Percentiles rank a stretch among this genome's conserved stretches.
Conservation (phyloP, 1,284 basidiomycete genomes). For the Rhodotorula mucilaginosa region DNA sequence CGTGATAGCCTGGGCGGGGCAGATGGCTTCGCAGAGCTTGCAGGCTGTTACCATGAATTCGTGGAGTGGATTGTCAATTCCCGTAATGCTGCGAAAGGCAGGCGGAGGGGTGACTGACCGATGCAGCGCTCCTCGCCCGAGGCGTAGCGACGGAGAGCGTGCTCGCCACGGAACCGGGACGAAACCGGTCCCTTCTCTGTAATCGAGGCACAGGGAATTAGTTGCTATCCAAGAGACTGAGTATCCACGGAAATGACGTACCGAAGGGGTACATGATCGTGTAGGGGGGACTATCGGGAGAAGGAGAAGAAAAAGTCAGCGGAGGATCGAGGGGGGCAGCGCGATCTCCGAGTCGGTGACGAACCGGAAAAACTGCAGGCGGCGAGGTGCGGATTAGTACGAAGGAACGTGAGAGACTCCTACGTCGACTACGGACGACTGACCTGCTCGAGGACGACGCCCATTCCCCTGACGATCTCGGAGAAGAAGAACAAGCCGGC, state of each 20-base stretch:
- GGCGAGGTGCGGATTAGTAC: neutral
- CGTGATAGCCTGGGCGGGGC: slow-evolving; percentile 98
- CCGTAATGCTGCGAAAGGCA: too few species aligned
- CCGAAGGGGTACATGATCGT: slow-evolving; percentile 93
- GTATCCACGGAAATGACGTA: neutral
- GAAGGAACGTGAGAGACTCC: too few species aligned
- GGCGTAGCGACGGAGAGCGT: slow-evolving; percentile 95
- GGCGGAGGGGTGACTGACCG: slow-evolving; percentile 56
- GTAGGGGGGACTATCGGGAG: slow-evolving; percentile 66
- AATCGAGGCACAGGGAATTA: slow-evolving; percentile 18
- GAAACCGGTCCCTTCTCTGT: slow-evolving; percentile 93
- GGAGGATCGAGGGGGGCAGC: neutral
- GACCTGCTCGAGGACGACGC: slow-evolving; percentile 98
- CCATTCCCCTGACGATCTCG: slow-evolving; percentile 96
- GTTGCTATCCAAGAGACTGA: rapidly evolving
- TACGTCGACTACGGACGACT: slow-evolving; percentile 46
- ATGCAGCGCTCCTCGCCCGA: slow-evolving; percentile 99
- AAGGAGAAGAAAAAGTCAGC: neutral
- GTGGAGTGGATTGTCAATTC: neutral
- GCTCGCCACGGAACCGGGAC: slow-evolving; percentile 97
- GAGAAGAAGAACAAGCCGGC: slow-evolving; percentile 98
- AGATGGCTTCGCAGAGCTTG: slow-evolving; percentile 99
- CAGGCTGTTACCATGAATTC: slow-evolving; percentile 63
- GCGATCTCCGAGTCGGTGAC: neutral
- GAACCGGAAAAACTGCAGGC: slow-evolving; percentile 42